Evolutionary conservation across 1,284 basidiomycete species (phyloP).

Genomic region (Boletus holoroseus): DNA sequence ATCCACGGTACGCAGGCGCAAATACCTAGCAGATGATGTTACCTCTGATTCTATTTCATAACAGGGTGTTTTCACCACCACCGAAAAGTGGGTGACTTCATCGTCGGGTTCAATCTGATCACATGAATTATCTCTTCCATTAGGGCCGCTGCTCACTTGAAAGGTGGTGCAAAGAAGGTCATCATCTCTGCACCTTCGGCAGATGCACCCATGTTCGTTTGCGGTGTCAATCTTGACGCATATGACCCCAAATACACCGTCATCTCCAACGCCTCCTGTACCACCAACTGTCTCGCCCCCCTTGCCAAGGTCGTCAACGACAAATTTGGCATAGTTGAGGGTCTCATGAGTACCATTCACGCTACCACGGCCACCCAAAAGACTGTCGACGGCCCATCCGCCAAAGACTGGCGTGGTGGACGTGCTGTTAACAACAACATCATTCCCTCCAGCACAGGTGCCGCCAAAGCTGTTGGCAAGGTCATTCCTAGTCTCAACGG

Average conservation of each 20-base stretch:
- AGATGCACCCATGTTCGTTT: constrained; percentile 97
- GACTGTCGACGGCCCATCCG: constrained; percentile 95
- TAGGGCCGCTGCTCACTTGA: constrained; percentile 90
- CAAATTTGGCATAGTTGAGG: constrained; percentile 92
- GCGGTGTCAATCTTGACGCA: constrained; percentile 92
- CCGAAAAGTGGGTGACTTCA: constrained; percentile 55
- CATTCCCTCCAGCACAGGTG: constrained; percentile 98
- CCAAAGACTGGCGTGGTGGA: constrained; percentile 96
- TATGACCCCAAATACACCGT: constrained; percentile 92
- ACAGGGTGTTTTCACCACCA: constrained; percentile 97
- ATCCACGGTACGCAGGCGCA: constrained; percentile 64
- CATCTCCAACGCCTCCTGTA: constrained; percentile 99
- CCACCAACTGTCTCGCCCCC: constrained; percentile 98
- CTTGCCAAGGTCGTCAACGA: constrained; percentile 98
- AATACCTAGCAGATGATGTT: background rate
- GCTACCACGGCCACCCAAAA: constrained; percentile 98
- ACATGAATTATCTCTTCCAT: background rate
- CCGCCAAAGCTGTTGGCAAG: constrained; percentile 99
- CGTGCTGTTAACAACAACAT: constrained; percentile 98
- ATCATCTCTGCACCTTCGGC: constrained; percentile 98
- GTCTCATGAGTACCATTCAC: constrained; percentile 98
- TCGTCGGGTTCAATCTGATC: constrained; percentile 5
- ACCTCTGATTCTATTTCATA: constrained; percentile 8
- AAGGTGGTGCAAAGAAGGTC: constrained; percentile 99
- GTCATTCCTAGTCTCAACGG: constrained; percentile 97